Percentiles rank a stretch among this genome's conserved stretches.
phyloP scores from a whole-genome alignment of 768 basidiomycete genomes.

The Russula emetica region DNA sequence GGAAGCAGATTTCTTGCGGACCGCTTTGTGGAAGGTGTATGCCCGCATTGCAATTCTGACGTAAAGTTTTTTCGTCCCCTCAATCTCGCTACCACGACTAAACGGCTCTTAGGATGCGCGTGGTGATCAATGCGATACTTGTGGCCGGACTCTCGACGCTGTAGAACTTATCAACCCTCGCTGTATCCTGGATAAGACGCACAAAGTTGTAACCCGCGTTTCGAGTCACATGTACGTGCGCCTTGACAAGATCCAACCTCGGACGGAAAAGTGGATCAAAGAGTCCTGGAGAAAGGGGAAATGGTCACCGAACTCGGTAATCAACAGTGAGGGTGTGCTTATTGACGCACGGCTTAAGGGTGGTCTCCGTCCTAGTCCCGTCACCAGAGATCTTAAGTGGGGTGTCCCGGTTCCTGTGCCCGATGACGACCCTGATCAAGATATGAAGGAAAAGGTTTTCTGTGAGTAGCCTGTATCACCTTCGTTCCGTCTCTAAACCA shows the following conservation, averaged over 20 bases:
- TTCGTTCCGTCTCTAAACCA: not conserved
- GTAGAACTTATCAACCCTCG: conserved; percentile 93
- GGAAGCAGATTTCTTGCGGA: conserved; percentile 82
- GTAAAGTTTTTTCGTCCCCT: conserved; percentile 36
- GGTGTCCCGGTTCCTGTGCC: conserved; percentile 85
- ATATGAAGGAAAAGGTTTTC: conserved; percentile 91
- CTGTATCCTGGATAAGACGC: conserved; percentile 80
- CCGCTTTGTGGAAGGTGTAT: conserved; percentile 96
- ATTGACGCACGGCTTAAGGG: conserved; percentile 83
- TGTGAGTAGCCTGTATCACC: conserved; percentile 52
- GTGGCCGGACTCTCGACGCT: conserved; percentile 88
- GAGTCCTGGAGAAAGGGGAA: conserved; percentile 72
- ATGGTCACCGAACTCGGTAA: conserved; percentile 91
- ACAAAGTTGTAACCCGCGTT: conserved; percentile 66
- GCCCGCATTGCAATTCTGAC: conserved; percentile 87
- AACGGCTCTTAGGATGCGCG: conserved; percentile 69
- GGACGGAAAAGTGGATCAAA: conserved; percentile 85
- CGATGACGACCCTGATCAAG: conserved; percentile 68
- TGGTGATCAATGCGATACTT: conserved; percentile 96
- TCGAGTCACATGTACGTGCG: conserved; percentile 92
- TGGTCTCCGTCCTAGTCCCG: conserved; percentile 82
- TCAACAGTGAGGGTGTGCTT: conserved; percentile 82
- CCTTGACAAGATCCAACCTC: conserved; percentile 77
- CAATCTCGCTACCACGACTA: not conserved
- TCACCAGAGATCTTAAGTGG: conserved; percentile 94